Evolutionary conservation across 495 filamentous ascomycete genomes (phyloP).

Genomic region (Geoglossum glabrum): DNA sequence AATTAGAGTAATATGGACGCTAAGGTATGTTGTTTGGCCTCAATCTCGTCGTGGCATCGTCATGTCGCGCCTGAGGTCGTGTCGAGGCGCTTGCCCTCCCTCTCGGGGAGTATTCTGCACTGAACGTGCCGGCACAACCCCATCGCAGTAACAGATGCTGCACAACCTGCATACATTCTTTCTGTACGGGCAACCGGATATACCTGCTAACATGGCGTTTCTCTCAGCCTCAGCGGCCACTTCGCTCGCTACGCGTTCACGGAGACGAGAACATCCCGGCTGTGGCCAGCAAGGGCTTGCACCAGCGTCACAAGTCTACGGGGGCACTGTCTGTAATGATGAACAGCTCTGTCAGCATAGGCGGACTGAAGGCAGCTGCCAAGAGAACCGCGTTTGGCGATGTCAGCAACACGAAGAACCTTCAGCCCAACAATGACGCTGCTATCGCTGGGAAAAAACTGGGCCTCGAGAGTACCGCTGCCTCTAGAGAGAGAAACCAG

Average conservation of each 20-base stretch:
- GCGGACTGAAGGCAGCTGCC: constrained; percentile 41
- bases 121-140: background rate
- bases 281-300: constrained; percentile 37
- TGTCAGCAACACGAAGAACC: constrained; percentile 45
- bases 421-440: constrained; percentile 21
- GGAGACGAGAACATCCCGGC: constrained; percentile 56
- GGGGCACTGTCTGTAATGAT: constrained; percentile 39
- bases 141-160: background rate
- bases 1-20: constrained; percentile 19
- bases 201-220: background rate
- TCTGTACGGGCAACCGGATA: background rate
- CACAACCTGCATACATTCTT: background rate
- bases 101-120: background rate
- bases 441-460: background rate
- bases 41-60: background rate
- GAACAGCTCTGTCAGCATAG: constrained; percentile 21
- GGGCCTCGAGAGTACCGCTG: background rate
- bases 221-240: constrained; percentile 50
- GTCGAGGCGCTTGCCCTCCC: background rate
- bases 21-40: constrained; percentile 16
- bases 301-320: constrained; percentile 68
- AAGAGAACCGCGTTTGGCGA: constrained; percentile 67
- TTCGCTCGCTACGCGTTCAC: constrained; percentile 35
- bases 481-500: constrained; percentile 5
- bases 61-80: background rate